A percentile compares a stretch with the other conserved stretches of the same genome.
phyloP scores from a whole-genome alignment of 108 stramenopile genomes.

The Pseudonitzschia multiseries region DNA sequence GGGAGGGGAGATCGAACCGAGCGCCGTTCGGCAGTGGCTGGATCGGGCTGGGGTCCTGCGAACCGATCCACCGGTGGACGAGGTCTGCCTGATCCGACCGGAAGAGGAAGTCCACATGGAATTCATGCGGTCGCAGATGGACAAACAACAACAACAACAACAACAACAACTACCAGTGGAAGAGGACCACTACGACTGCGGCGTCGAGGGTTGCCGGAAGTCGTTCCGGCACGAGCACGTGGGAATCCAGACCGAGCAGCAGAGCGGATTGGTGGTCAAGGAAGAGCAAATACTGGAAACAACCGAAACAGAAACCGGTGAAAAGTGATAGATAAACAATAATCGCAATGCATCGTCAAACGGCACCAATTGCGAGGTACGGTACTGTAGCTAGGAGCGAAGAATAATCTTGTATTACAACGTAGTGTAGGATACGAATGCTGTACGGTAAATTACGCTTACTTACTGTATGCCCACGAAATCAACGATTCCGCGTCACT shows the following conservation, averaged over 20 bases:
- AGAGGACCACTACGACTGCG: slow-evolving; percentile 65
- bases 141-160: not conserved
- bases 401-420: too few species aligned
- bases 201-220: slow-evolving; percentile 67
- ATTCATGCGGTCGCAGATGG: slow-evolving; percentile 37
- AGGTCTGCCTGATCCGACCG: slow-evolving; percentile 72
- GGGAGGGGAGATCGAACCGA: slow-evolving; percentile 38
- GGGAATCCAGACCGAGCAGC: slow-evolving; percentile 62
- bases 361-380: too few species aligned
- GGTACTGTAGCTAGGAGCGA: too few species aligned
- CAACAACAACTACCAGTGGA: slow-evolving; percentile 26
- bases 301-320: too few species aligned
- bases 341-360: too few species aligned
- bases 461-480: too few species aligned
- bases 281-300: slow-evolving; percentile 35
- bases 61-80: slow-evolving; percentile 44
- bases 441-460: too few species aligned
- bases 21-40: slow-evolving; percentile 66
- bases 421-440: too few species aligned
- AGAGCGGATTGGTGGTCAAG: slow-evolving; percentile 65
- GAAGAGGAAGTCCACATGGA: slow-evolving; percentile 74
- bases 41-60: slow-evolving; percentile 63
- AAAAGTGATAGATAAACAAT: too few species aligned
- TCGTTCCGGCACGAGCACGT: slow-evolving; percentile 79
- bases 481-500: too few species aligned